Base-by-base conservation (phyloP, 345 rosid genomes). In the Arabis hirsuta region DNA sequence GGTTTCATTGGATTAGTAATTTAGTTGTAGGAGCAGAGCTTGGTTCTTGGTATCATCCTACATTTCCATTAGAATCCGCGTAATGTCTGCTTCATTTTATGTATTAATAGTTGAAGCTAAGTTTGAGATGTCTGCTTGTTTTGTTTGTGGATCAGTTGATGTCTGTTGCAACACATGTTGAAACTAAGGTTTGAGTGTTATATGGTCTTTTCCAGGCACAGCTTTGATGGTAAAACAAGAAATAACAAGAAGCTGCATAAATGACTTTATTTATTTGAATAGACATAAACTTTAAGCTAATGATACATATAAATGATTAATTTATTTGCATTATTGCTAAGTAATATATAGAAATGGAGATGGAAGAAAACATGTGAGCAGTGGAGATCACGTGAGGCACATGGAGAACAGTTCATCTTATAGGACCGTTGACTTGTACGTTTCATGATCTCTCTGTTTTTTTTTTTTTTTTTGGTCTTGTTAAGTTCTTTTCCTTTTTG, bases 321-420 rank as follows among this genome's bases (percentile, higher is more conserved):
- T 29, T 36, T 32, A 55, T 55, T 31, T 55, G 42, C 32, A 32
- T 55, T 3, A 27, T 27, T 3, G 27, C 29, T 29, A 29, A 54
- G 58, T 55, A 13, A 32, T 14, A 19, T 57, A 19, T 9, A 57
- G 29, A 62, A 42, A 43, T n/a, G 22, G 22, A 62, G 41, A 12
- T 26, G 20, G 51, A 43, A 44, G 41, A 24, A 42, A 61, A 6
- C 39, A 62, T 9, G 34, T 43, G 65, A 61, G 24, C 20, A 62
- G 26, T 44, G 26, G 53, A 12, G 16, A 62, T 62, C 67, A 62
- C 67, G 67, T 63, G 64, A 45, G 67, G 67, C 43, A 62, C 67
- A 46, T 46, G 29, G 22, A 62, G 39, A 9, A 20, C 67, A 44
- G 54, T 46, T 31, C n/a, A 44, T 44, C 13, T 44, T 44, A 26